phyloP scores from a whole-genome alignment of 345 rosid species.

The Aquilaria sinensis region DNA sequence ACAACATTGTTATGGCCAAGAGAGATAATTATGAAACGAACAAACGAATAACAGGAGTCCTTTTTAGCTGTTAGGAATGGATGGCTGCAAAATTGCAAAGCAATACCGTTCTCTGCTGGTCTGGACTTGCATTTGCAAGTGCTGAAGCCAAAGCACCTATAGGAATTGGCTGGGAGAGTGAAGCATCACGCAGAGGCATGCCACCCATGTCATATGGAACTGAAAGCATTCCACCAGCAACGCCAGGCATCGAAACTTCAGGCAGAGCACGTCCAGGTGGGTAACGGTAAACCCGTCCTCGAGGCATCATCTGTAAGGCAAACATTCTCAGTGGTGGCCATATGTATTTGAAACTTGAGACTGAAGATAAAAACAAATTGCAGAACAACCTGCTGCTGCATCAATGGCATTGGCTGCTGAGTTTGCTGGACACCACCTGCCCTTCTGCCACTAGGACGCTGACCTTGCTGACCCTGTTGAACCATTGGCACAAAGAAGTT shows the following conservation, averaged over 20 bases:
- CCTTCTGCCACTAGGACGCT: conserved; percentile 76
- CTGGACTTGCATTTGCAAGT: conserved; percentile 85
- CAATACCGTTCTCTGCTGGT: conserved; percentile 83
- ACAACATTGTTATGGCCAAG: too few species aligned
- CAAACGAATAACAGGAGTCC: too few species aligned
- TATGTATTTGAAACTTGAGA: not conserved
- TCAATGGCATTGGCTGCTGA: conserved; percentile 72
- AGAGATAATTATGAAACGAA: too few species aligned
- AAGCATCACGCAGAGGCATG: conserved; percentile 54
- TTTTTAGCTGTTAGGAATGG: not conserved
- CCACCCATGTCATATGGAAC: conserved; percentile 68
- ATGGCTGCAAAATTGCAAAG: not conserved
- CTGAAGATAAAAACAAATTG: not conserved
- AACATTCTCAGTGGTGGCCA: not conserved
- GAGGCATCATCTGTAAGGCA: conserved; percentile 59
- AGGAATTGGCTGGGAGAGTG: conserved; percentile 58
- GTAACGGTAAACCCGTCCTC: conserved; percentile 66
- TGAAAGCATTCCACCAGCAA: conserved; percentile 65
- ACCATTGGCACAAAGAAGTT: conserved; percentile 91
- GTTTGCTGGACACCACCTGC: conserved; percentile 61
- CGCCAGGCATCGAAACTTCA: conserved; percentile 47
- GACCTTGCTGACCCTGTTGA: conserved; percentile 87
- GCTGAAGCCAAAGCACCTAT: conserved; percentile 79
- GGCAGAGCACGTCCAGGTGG: conserved; percentile 70
- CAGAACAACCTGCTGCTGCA: conserved; percentile 73